Conservation (phyloP, 2,329 filamentous ascomycete species). For the Xylaria sp. region DNA sequence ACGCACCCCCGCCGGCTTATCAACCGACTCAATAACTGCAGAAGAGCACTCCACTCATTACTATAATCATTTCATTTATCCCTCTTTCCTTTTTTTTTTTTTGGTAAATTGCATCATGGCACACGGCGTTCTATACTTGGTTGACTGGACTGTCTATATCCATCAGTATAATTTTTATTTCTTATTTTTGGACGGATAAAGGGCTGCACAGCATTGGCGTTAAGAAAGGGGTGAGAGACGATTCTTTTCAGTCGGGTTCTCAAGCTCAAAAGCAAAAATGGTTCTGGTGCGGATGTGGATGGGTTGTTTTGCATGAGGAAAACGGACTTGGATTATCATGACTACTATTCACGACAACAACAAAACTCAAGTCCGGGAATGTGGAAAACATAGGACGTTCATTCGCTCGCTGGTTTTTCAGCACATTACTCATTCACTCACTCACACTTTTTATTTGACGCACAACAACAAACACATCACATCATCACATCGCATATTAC, state of each 20-base stretch:
- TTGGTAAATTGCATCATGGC: conserved; percentile 30
- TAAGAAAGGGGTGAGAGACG: conserved; percentile 17
- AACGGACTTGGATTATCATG: conserved; percentile 24
- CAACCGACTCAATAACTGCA: conserved; percentile 58
- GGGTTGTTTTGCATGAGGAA: conserved; percentile 23
- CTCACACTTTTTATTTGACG: conserved; percentile 8
- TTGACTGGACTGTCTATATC: conserved; percentile 26
- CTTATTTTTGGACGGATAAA: conserved; percentile 4
- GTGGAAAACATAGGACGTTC: conserved; percentile 11
- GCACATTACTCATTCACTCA: conserved; percentile 25
- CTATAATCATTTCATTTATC: conserved; percentile 32
- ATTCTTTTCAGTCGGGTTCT: conserved; percentile 23
- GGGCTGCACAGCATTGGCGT: conserved; percentile 38
- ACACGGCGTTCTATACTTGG: conserved; percentile 32
- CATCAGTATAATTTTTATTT: conserved; percentile 36
- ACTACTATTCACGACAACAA: background rate
- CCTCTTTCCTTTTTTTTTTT: conserved; percentile 11
- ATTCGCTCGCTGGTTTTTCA: conserved; percentile 17
- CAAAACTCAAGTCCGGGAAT: conserved; percentile 15
- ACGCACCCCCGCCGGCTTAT: conserved; percentile 70
- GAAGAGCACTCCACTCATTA: conserved; percentile 14
- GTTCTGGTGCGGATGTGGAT: conserved; percentile 10
- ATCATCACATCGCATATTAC: conserved; percentile 1
- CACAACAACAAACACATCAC: conserved; percentile 5
- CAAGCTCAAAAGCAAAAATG: conserved; percentile 22